phyloP scores from a whole-genome alignment of 2,329 filamentous ascomycete species.

The Colletotrichum graminicola region DNA sequence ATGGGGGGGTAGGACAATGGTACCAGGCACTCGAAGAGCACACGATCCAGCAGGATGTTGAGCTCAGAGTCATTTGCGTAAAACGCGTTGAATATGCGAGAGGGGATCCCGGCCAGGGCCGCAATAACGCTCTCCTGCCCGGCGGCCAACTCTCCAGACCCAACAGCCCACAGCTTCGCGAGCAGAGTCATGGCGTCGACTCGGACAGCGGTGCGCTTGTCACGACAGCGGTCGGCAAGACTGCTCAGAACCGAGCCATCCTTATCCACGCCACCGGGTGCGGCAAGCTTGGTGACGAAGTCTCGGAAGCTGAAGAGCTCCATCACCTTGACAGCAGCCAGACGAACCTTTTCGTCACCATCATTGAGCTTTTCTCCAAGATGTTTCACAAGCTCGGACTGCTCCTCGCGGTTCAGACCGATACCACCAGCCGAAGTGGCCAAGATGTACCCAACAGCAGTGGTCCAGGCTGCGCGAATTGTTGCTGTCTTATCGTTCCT shows the following conservation, averaged over 20 bases:
- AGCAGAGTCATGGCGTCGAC: constrained; percentile 88
- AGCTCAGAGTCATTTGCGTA: constrained; percentile 92
- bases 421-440: constrained; percentile 93
- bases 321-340: constrained; percentile 89
- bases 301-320: constrained; percentile 84
- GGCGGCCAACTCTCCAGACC: constrained; percentile 84
- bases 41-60: constrained; percentile 85
- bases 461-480: constrained; percentile 89
- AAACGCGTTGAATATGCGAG: constrained; percentile 85
- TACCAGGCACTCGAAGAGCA: constrained; percentile 89
- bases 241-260: constrained; percentile 83
- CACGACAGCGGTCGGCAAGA: constrained; percentile 88
- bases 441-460: constrained; percentile 85
- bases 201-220: constrained; percentile 84
- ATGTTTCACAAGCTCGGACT: constrained; percentile 78
- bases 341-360: constrained; percentile 88
- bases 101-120: constrained; percentile 85
- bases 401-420: constrained; percentile 86
- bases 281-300: constrained; percentile 84
- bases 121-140: constrained; percentile 81
- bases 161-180: constrained; percentile 93
- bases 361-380: constrained; percentile 87
- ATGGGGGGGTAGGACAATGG: constrained; percentile 85
- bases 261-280: constrained; percentile 79
- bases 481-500: constrained; percentile 87